Conservation (phyloP, 345 rosid genomes). For the Carallia brachiata region DNA sequence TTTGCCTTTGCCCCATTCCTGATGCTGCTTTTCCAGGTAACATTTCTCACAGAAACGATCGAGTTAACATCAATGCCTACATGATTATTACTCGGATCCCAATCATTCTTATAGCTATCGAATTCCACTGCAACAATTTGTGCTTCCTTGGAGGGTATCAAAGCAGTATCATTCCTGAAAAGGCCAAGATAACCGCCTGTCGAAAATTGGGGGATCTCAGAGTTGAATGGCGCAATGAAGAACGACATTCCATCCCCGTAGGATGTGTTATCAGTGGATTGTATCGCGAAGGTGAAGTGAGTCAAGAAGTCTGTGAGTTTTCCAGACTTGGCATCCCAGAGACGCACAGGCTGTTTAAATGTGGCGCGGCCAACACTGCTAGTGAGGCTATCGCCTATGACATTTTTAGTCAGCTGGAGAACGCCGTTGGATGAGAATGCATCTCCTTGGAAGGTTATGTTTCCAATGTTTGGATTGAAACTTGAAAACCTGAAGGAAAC, state of each 20-base stretch:
- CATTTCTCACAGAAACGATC: conserved; percentile 31
- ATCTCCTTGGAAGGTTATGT: conserved; percentile 40
- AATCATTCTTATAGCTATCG: conserved; percentile 37
- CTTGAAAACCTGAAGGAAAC: conserved; percentile 40
- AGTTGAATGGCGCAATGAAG: conserved; percentile 43
- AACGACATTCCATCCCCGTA: conserved; percentile 54
- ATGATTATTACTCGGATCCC: conserved; percentile 51
- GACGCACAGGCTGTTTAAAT: conserved; percentile 30
- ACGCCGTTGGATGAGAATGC: conserved; percentile 23
- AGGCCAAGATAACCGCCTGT: conserved; percentile 46
- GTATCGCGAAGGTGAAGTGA: conserved; percentile 41
- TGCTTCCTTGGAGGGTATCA: conserved; percentile 10
- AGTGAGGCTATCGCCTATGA: conserved; percentile 13
- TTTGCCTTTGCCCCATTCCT: conserved; percentile 37
- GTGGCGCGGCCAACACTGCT: conserved; percentile 50
- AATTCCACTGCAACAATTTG: conserved; percentile 53
- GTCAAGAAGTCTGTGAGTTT: conserved; percentile 48
- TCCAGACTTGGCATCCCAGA: conserved; percentile 45
- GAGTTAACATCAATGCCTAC: conserved; percentile 57
- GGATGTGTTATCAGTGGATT: background rate
- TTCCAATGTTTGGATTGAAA: conserved; percentile 28
- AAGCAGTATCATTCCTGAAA: conserved; percentile 21
- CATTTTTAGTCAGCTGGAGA: conserved; percentile 46
- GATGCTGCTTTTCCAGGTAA: conserved; percentile 39
- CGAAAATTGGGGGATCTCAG: conserved; percentile 41